A percentile compares a stretch with the other conserved stretches of the same genome.
These are phyloP conservation scores for Ceratobasidium papillatum DNA, from an alignment of 1,284 basidiomycete species.

Conservation along the genomic window DNA sequence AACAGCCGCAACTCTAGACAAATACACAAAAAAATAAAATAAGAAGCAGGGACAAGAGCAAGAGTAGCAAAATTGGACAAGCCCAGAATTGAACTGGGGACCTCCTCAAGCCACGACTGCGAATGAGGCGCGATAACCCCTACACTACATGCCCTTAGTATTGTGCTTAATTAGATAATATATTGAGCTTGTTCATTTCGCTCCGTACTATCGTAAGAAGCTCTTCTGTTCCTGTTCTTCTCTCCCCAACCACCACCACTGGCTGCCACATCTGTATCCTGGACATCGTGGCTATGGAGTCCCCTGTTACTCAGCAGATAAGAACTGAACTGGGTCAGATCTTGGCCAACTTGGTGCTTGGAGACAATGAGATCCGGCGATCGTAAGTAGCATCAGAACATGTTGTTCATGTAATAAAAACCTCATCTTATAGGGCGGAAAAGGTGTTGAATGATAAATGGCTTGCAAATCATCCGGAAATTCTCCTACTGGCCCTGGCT, in stretches of 20 bases:
- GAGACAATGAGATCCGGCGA: constrained; percentile 78
- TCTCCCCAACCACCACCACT: not conserved
- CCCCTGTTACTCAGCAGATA: constrained; percentile 45
- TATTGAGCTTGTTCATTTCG: not conserved
- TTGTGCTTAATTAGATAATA: not conserved
- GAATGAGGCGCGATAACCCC: constrained; percentile 39
- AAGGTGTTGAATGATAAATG: constrained; percentile 75
- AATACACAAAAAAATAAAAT: not conserved
- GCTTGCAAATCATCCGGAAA: constrained; percentile 74
- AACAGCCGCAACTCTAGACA: no score
- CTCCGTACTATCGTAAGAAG: not conserved
- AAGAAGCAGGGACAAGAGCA: not conserved
- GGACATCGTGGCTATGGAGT: constrained; percentile 41
- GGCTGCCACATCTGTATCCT: no score
- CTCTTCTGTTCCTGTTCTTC: not conserved
- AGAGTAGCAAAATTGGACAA: constrained; percentile 7
- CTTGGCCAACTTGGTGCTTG: constrained; percentile 79
- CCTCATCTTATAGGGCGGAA: constrained; percentile 66
- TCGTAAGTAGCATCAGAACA: constrained; percentile 57
- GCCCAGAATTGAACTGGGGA: constrained; percentile 28
- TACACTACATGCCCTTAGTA: constrained; percentile 24
- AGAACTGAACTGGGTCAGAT: constrained; percentile 68
- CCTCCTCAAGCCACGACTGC: constrained; percentile 9
- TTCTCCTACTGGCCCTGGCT: constrained; percentile 75
- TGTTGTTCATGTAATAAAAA: not conserved